Conservation (phyloP, 192 early-diverging fungal genomes). For the Backusella mclennaniae region DNA sequence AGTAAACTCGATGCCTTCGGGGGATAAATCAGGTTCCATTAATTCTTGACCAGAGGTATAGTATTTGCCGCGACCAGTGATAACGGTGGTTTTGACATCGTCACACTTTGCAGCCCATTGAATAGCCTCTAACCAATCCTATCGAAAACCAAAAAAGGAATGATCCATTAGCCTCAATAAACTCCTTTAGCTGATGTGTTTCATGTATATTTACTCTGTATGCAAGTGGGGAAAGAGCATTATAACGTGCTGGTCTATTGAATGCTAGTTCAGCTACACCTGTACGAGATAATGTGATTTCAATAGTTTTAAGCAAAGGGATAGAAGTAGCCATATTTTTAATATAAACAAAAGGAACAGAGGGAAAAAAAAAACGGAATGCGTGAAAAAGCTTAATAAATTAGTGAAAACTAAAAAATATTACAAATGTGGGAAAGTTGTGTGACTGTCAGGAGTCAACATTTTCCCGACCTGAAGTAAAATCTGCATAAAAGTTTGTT, state of each 20-base stretch:
- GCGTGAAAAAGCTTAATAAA: neutral
- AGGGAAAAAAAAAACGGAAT: neutral
- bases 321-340: constrained; percentile 8
- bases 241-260: constrained; percentile 60
- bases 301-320: constrained; percentile 45
- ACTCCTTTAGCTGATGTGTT: neutral
- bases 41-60: constrained; percentile 68
- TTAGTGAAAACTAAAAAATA: neutral
- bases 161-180: neutral
- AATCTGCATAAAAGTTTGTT: neutral
- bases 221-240: constrained; percentile 53
- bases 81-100: constrained; percentile 53
- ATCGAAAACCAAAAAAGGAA: neutral
- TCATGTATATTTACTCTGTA: constrained; percentile 36
- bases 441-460: neutral
- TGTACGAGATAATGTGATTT: constrained; percentile 39
- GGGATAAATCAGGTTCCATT: constrained; percentile 15
- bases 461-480: neutral
- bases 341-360: neutral
- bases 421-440: constrained; percentile 1
- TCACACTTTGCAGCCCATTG: constrained; percentile 45
- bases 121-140: constrained; percentile 62
- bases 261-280: constrained; percentile 66
- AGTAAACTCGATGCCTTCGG: neutral
- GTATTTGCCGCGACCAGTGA: constrained; percentile 67